Conservation (phyloP, 371 early-diverging fungal genomes). For the Apophysomyces elegans region DNA sequence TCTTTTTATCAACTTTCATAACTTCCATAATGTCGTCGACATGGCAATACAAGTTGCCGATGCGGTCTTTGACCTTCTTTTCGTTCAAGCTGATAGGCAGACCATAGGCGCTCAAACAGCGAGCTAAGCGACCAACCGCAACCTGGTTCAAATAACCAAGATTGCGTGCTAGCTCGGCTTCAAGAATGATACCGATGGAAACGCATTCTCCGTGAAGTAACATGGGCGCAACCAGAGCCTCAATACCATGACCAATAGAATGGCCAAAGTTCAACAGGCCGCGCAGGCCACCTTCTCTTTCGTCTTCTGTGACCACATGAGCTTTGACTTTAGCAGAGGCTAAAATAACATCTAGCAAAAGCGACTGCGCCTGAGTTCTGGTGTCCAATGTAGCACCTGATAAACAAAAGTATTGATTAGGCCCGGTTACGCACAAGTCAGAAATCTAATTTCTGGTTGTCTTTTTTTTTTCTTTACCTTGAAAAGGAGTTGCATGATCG, state of each 20-base stretch:
- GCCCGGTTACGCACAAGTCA: neutral
- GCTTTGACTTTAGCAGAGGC: slow-evolving; percentile 94
- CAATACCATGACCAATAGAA: slow-evolving; percentile 96
- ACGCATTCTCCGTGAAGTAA: slow-evolving; percentile 97
- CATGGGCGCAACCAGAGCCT: slow-evolving; percentile 89
- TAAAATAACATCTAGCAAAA: slow-evolving; percentile 84
- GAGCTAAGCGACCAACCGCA: slow-evolving; percentile 86
- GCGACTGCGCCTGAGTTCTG: slow-evolving; percentile 63
- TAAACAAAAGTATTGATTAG: slow-evolving; percentile 4
- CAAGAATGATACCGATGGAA: slow-evolving; percentile 92
- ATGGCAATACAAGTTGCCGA: slow-evolving; percentile 68
- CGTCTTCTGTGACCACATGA: slow-evolving; percentile 93
- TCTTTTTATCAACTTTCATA: slow-evolving; percentile 97
- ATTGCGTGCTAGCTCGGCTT: slow-evolving; percentile 92
- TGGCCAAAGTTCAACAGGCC: slow-evolving; percentile 98
- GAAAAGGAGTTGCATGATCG: slow-evolving; percentile 44
- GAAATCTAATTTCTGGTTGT: neutral
- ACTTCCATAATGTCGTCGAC: slow-evolving; percentile 87
- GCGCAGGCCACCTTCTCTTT: slow-evolving; percentile 93
- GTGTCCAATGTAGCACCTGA: slow-evolving; percentile 66
- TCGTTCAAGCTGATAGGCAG: slow-evolving; percentile 87
- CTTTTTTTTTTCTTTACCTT: slow-evolving; percentile 41
- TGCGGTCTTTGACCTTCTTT: slow-evolving; percentile 67
- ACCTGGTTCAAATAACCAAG: slow-evolving; percentile 88
- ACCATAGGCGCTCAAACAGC: slow-evolving; percentile 88